These are phyloP conservation scores for Olyra latifolia DNA, from an alignment of 176 grass and related monocot species.

Conservation along the genomic window DNA sequence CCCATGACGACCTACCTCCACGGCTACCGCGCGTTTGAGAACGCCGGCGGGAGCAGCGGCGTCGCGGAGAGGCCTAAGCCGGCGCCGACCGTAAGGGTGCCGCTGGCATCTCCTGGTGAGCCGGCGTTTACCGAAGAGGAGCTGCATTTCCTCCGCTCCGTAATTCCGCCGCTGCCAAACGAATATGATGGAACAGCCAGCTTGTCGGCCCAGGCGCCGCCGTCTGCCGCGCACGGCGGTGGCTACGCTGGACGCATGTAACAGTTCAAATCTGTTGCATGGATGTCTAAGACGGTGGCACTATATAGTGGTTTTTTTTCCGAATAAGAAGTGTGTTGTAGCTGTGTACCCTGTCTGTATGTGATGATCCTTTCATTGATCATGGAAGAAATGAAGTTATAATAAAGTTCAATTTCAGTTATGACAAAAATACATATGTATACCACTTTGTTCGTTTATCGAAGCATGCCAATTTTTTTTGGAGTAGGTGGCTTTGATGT, in stretches of 20 bases:
- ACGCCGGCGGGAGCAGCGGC: background rate
- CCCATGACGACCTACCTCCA: constrained; percentile 45
- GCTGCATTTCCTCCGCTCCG: background rate
- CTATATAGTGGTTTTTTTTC: too few relatives aligned
- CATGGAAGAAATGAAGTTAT: background rate
- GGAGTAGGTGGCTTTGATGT: too few relatives aligned
- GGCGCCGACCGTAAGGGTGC: background rate
- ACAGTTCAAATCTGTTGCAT: background rate
- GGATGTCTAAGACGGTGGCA: too few relatives aligned
- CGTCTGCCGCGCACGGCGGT: background rate
- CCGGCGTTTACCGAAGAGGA: constrained; percentile 15
- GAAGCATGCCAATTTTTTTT: too few relatives aligned
- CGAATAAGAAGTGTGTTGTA: too few relatives aligned
- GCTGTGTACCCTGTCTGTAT: too few relatives aligned
- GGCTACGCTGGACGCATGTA: background rate
- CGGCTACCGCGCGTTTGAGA: constrained; percentile 46
- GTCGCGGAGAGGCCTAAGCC: background rate
- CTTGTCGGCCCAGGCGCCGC: background rate
- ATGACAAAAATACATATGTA: too few relatives aligned
- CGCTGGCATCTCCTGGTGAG: background rate
- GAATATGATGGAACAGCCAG: background rate
- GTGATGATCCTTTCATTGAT: background rate
- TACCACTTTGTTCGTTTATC: too few relatives aligned
- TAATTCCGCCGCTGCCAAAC: background rate
- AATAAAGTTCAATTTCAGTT: background rate